A percentile compares a stretch with the other conserved stretches of the same genome.
Evolutionary conservation across 192 early-diverging fungal species (phyloP).

Genomic region (Coemansia biformis): DNA sequence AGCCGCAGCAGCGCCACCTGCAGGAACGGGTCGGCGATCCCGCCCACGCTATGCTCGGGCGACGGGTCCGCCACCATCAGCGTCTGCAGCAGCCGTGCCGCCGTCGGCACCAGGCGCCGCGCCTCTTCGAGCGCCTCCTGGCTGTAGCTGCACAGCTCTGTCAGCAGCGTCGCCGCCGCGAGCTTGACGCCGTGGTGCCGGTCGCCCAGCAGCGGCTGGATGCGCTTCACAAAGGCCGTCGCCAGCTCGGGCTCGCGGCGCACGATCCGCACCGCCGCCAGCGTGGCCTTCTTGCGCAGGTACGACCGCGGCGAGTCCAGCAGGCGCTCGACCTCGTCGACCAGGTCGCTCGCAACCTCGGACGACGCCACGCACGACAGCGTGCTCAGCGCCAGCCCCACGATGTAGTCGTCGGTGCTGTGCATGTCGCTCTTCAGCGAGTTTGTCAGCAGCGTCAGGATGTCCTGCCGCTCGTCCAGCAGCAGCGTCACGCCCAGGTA

Average conservation of each 20-base stretch:
- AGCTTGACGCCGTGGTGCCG: conserved; percentile 94
- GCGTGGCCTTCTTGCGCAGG: conserved; percentile 96
- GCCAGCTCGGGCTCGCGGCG: conserved; percentile 88
- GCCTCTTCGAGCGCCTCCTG: conserved; percentile 64
- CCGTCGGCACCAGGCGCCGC: conserved; percentile 73
- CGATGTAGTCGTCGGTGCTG: conserved; percentile 90
- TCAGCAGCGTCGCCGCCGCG: conserved; percentile 82
- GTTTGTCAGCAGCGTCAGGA: conserved; percentile 96
- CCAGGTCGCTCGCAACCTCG: conserved; percentile 93
- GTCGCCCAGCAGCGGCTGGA: conserved; percentile 75
- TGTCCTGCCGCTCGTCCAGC: conserved; percentile 96
- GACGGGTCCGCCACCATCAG: conserved; percentile 81
- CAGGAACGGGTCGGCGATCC: conserved; percentile 96
- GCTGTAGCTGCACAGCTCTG: conserved; percentile 78
- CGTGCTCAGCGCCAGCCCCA: conserved; percentile 95
- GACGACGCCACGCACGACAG: conserved; percentile 94
- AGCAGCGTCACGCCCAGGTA: conserved; percentile 97
- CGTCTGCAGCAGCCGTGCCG: conserved; percentile 85
- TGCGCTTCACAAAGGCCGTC: conserved; percentile 73
- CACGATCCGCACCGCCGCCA: conserved; percentile 87
- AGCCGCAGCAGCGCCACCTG: conserved; percentile 91
- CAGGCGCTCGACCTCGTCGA: conserved; percentile 88
- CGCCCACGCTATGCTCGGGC: conserved; percentile 93
- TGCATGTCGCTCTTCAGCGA: conserved; percentile 96
- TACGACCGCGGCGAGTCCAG: conserved; percentile 88